Conservation (phyloP, 2,329 filamentous ascomycete species). For the Coniochaeta sp. region DNA sequence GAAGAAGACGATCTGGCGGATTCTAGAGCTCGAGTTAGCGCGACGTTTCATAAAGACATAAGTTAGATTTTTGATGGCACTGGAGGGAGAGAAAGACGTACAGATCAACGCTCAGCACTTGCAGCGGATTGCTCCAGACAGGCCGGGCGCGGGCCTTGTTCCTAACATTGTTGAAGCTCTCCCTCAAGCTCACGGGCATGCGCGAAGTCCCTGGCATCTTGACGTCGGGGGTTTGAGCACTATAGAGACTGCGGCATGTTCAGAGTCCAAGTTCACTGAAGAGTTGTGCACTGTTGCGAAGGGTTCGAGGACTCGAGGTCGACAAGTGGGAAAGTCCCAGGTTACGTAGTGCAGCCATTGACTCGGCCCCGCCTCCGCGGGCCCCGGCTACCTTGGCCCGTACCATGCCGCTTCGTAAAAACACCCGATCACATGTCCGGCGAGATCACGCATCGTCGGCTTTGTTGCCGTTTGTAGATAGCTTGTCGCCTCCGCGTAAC, state of each 20-base stretch:
- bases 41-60: too few species aligned
- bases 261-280: not conserved
- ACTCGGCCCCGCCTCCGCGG: not conserved
- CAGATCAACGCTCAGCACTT: constrained; percentile 61
- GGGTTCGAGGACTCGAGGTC: not conserved
- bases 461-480: not conserved
- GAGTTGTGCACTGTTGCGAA: not conserved
- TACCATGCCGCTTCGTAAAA: too few species aligned
- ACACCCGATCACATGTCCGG: not conserved
- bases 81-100: constrained; percentile 31
- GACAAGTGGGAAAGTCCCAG: not conserved
- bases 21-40: constrained; percentile 31
- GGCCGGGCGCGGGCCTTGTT: constrained; percentile 34
- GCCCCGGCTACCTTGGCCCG: not conserved
- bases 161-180: constrained; percentile 56
- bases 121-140: constrained; percentile 38
- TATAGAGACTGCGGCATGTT: not conserved
- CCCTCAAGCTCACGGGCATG: constrained; percentile 63
- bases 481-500: not conserved
- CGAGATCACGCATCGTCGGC: not conserved
- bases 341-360: not conserved
- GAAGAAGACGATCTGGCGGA: constrained; percentile 83
- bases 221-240: not conserved
- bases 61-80: too few species aligned
- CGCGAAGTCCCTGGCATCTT: constrained; percentile 59